Conservation (phyloP, 78 protist species). For the Guillardia theta region DNA sequence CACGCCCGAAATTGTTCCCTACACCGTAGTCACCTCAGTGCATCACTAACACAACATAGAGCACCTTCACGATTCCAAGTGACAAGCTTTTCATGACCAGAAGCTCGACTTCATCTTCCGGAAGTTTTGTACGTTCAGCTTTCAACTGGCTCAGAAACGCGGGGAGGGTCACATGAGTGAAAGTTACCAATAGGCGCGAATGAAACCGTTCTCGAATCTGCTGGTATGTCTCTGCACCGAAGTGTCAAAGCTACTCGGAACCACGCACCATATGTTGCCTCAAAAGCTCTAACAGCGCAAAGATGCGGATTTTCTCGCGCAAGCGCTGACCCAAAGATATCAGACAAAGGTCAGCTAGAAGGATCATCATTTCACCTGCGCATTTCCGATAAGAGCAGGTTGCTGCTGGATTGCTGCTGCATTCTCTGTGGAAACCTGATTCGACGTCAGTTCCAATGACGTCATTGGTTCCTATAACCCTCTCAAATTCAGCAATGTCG, state of each 20-base stretch:
- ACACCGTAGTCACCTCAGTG: too few species aligned
- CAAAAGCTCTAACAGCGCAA: constrained; percentile 71
- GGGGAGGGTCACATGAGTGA: constrained; percentile 50
- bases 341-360: too few species aligned
- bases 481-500: constrained; percentile 60
- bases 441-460: too few species aligned
- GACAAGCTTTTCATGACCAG: constrained; percentile 75
- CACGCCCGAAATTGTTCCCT: constrained; percentile 65
- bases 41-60: too few species aligned
- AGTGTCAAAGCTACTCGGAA: too few species aligned
- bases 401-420: neutral
- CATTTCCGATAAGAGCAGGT: constrained; percentile 56
- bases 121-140: neutral
- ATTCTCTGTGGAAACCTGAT: neutral
- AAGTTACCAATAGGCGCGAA: constrained; percentile 62
- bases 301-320: constrained; percentile 69
- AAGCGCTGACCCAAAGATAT: too few species aligned
- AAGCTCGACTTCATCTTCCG: constrained; percentile 53
- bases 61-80: constrained; percentile 59
- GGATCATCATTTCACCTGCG: too few species aligned
- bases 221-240: constrained; percentile 65
- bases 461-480: too few species aligned
- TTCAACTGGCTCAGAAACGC: neutral
- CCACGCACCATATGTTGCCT: too few species aligned
- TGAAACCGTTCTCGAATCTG: constrained; percentile 65